Percentiles rank a stretch among this genome's conserved stretches.
These are phyloP conservation scores for Kregervanrija pseudodelftensis DNA, from an alignment of 805 yeast genomes.

Conservation along the genomic window DNA sequence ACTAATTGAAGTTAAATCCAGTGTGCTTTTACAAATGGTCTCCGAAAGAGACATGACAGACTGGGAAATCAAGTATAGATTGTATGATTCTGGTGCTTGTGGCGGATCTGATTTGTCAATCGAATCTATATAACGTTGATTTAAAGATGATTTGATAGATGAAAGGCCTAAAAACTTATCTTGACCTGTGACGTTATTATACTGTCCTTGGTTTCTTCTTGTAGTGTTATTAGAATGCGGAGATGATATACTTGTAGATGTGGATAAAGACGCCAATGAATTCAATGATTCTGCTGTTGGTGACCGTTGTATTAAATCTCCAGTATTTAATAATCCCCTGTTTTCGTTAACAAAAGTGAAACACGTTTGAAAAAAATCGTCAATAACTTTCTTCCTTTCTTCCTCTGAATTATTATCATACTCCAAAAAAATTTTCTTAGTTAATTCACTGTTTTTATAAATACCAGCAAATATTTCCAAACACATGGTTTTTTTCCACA, in stretches of 20 bases:
- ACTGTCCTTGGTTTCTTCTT: too few species aligned
- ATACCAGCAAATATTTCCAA: slow-evolving; percentile 65
- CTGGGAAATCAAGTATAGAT: slow-evolving; percentile 47
- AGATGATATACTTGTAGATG: slow-evolving; percentile 2
- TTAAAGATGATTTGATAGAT: slow-evolving; percentile 35
- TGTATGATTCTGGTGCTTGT: slow-evolving; percentile 51
- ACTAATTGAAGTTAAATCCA: slow-evolving; percentile 23
- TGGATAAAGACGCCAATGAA: slow-evolving; percentile 11
- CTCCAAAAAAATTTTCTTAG: slow-evolving; percentile 45
- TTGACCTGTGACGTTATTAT: too few species aligned
- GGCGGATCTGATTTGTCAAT: slow-evolving; percentile 83
- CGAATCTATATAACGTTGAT: slow-evolving; percentile 59
- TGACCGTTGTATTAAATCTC: slow-evolving; percentile 28
- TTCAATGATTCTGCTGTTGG: slow-evolving; percentile 6
- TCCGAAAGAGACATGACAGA: slow-evolving; percentile 54
- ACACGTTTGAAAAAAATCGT: slow-evolving; percentile 44
- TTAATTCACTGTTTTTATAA: slow-evolving; percentile 46
- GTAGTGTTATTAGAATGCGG: too few species aligned
- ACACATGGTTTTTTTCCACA: slow-evolving; percentile 71
- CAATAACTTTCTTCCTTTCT: slow-evolving; percentile 54
- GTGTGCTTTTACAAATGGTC: slow-evolving; percentile 52
- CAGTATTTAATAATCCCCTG: slow-evolving; percentile 27
- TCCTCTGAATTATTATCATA: slow-evolving; percentile 49
- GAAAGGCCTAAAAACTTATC: slow-evolving; percentile 28
- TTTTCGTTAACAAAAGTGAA: slow-evolving; percentile 30